Evolutionary conservation across 192 early-diverging fungal genomes (phyloP), one percentile per base, ranked within the genome.

Genomic region (Mortierella hygrophila): DNA sequence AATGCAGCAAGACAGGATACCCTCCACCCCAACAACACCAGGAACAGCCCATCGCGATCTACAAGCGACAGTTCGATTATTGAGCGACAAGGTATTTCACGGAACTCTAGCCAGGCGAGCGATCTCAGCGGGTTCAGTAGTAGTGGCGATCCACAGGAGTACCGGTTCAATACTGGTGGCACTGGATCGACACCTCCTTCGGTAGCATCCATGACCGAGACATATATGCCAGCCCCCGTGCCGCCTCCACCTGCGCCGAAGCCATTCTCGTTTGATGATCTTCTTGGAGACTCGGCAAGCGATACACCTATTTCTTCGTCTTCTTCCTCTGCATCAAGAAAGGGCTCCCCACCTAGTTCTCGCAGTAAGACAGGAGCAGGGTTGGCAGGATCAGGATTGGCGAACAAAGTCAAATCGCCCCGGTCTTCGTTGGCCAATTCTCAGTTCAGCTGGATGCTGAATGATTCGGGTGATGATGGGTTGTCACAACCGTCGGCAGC

Each of bases 381-480:
- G 13, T 70, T 70, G 55, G 32, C 29, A 29, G 72, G 71, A n/a
- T 68, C 76, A 15, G 40, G n/a, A 6, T 32, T 65, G 69, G 20
- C n/a, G 6, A 63, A 74, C 57, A 85, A 80, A 29, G 47, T 77
- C 15, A 86, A 86, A 29, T 86, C 84, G 21, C 79, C 84, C 16
- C 69, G 84, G 7, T 86, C 84, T 0, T 81, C 84, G n/a, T 26
- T 86, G 42, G 79, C 79, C 6, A 32, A 86, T 32, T 81, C 78
- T 7, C 78, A 86, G 70, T 86, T 77, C 47, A 81, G 84, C 38
- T 86, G 84, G 84, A 86, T 86, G 79, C 65, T 86, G 65, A 70
- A 70, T 77, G 84, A 81, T 11, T 65, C 68, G 4, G 60, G 26
- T 5, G 32, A 54, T 1, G 46, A 38, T 44, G 52, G 49, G 26